phyloP scores from a whole-genome alignment of 78 protist species.

The Dictyostelium capitatum region DNA sequence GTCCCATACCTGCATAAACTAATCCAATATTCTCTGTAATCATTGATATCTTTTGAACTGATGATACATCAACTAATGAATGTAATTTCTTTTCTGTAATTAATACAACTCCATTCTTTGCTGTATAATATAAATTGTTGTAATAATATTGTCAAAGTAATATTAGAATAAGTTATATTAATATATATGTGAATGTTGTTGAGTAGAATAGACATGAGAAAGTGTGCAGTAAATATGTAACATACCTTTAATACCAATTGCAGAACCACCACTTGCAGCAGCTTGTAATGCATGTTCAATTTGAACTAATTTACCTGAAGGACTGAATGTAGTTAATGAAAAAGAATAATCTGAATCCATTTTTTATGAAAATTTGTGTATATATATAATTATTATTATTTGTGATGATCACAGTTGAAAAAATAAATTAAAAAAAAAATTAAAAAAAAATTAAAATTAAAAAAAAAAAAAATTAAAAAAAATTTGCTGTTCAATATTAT shows the following conservation, averaged over 20 bases:
- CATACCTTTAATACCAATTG: conserved; percentile 98
- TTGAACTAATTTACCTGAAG: conserved; percentile 99
- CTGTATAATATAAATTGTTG: conserved; percentile 73
- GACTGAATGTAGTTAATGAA: conserved; percentile 99
- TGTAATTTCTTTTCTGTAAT: conserved; percentile 98
- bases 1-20: conserved; percentile 98
- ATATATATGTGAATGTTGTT: too few species aligned
- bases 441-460: background rate
- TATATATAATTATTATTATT: conserved; percentile 4
- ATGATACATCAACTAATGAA: conserved; percentile 93
- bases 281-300: conserved; percentile 99
- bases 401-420: background rate
- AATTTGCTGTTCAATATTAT: background rate
- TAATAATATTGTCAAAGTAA: too few species aligned
- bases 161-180: too few species aligned
- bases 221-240: background rate
- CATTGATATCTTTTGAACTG: conserved; percentile 89
- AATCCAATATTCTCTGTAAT: conserved; percentile 91
- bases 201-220: too few species aligned
- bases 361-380: background rate
- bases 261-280: conserved; percentile 94
- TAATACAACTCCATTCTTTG: conserved; percentile 98
- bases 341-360: conserved; percentile 90
- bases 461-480: background rate
- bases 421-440: background rate